Base-by-base conservation (phyloP, 2,329 filamentous ascomycete genomes). In the Colletotrichum sp. region DNA sequence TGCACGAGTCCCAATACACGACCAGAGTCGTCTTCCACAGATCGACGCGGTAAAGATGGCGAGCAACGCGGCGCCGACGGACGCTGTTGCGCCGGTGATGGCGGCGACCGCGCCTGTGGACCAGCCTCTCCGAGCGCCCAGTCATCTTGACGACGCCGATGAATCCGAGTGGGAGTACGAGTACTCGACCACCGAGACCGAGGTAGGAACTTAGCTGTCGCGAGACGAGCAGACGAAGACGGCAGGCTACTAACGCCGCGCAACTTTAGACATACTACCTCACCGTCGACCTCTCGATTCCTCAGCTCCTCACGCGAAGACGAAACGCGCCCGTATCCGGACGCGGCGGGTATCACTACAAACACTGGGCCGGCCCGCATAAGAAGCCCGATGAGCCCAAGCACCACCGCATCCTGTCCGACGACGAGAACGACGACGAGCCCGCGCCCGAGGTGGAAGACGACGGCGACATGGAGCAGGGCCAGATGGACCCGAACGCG, bases 141-240 rank as follows among this genome's bases (percentile, higher is more conserved):
- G 39, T 9, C 18, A 72, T 5, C 14, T 28, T 13, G 68, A 78
- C 12, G 85, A 86, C 32, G 88, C 87, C 7, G 86, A 92, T 75
- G 90, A 93, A 65, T 88, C 88, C 16, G 91, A 92, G 67, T 93
- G 91, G 91, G 92, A 93, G 80, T 93, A 93, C 78, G 92, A 93
- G 78, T 93, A 93, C 80, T 93, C 92, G 0, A 83, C 85, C 4
- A 92, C 90, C 0, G 91, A 93, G 79, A 92, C 88, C 16, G 92
- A 93, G 86, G 92, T 91, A 75, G 21, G 79, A 30, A 21, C 2
- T 4, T 9, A 13, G 39, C 16, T 3, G 48, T 55, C 7, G 30
- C 43, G 39, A 36, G 24, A 3, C 13, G 9, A 72, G 21, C 4
- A 4, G n/a, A 14, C 13, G 10, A 32, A 61, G 18, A 21, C 16